Base-by-base conservation (phyloP, 768 basidiomycete genomes). In the Asterophora parasitica region DNA sequence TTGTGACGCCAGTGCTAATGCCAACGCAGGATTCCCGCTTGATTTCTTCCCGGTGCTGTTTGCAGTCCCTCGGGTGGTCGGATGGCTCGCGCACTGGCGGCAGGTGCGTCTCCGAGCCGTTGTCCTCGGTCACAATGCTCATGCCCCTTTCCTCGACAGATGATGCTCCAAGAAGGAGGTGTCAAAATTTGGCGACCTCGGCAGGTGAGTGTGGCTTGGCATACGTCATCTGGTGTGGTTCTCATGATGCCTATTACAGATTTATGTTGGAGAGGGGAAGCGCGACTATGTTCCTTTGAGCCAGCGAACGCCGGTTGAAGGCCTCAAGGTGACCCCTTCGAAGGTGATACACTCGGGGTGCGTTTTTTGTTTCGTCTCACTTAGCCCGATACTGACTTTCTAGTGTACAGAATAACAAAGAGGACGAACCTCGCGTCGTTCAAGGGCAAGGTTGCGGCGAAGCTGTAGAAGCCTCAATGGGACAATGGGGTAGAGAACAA, bases 41-140 rank as follows among this genome's bases (percentile, higher is more conserved):
- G 92, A 95, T 68, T 94, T 88, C 66, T 94, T 93, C 81, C 92
- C 92, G 0, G 92, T 95, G 16, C 70, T 95, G 27, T 95, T 95
- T 60, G 91, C 85, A 15, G 91, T 95, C 2, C 92, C 92, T 1
- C 81, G 92, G 16, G 90, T 95, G 7, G 90, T 91, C 20, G 92
- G 92, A 15, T 94, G 92, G 92, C 72, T 94, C 7, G 88, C 91
- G 0, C 92, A 93, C 65, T 94, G 92, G 92, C 76, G 88, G 46
- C 88, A 89, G 77, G 87, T 82, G 47, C 44, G 65, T 8, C 6
- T 16, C 11, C 19, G 16, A 15, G 26, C 19, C 23, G 23, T 3
- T 34, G 39, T 26, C 26, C 11, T 26, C 47, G 26, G 47, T 30
- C n/a, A 49, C 45, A 46, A 55, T 13, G 15, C 23, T 7, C 44